Percentiles rank a stretch among this genome's conserved stretches.
phyloP scores from a whole-genome alignment of 345 rosid species.

The Erodium maritimum region DNA sequence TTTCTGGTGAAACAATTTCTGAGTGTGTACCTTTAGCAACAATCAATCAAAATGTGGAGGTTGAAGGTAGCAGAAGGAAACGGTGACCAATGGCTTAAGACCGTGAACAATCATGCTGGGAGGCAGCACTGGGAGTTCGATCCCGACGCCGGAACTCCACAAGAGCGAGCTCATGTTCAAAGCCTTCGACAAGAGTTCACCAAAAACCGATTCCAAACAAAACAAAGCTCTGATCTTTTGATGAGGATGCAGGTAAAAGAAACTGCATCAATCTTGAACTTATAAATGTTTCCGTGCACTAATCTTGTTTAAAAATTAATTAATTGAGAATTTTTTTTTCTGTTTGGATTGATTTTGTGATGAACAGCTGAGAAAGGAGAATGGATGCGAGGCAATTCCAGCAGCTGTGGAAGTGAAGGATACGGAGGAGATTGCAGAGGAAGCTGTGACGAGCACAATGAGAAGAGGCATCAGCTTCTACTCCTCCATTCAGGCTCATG shows the following conservation, averaged over 20 bases:
- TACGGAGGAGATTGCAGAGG: slow-evolving; percentile 19
- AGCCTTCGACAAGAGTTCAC: slow-evolving; percentile 14
- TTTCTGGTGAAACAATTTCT: too few species aligned
- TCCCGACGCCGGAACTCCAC: slow-evolving; percentile 20
- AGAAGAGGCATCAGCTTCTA: slow-evolving; percentile 37
- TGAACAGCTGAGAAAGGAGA: too few species aligned
- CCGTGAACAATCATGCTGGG: slow-evolving; percentile 24
- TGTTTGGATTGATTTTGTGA: too few species aligned
- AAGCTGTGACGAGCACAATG: slow-evolving; percentile 24
- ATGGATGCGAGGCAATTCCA: slow-evolving; percentile 23
- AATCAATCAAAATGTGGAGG: slow-evolving; percentile 41
- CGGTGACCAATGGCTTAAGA: slow-evolving; percentile 19
- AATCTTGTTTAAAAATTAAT: too few species aligned
- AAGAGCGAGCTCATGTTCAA: slow-evolving; percentile 25
- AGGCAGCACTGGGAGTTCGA: slow-evolving; percentile 46
- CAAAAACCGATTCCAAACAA: slow-evolving; percentile 19
- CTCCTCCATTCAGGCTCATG: slow-evolving; percentile 51
- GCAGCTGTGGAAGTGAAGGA: slow-evolving; percentile 26
- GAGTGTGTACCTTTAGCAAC: too few species aligned
- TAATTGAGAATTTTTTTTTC: too few species aligned
- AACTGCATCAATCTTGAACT: too few species aligned
- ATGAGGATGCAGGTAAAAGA: slow-evolving; percentile 29
- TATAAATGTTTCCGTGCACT: too few species aligned
- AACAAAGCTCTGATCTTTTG: slow-evolving; percentile 30
- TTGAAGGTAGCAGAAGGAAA: slow-evolving; percentile 31